phyloP scores from a whole-genome alignment of 2,329 filamentous ascomycete genomes.

The Elsinoe fawcettii region DNA sequence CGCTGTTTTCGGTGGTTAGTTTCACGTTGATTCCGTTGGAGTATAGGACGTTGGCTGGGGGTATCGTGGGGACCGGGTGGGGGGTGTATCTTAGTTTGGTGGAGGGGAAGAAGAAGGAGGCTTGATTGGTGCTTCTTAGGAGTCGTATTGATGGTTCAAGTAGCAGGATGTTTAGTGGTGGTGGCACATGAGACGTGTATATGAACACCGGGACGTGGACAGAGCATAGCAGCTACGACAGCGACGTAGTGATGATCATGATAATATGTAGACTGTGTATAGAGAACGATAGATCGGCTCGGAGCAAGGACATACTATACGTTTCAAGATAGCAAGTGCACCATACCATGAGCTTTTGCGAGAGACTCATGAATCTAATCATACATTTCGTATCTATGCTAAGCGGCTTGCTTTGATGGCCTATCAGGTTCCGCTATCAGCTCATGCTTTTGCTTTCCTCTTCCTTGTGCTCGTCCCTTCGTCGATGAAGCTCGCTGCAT shows the following conservation, averaged over 20 bases:
- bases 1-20: conserved; percentile 60
- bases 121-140: neutral
- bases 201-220: no score
- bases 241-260: no score
- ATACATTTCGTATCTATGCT: neutral
- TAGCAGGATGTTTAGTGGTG: no score
- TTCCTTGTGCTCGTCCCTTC: conserved; percentile 7
- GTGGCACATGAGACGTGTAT: no score
- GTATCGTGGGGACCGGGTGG: conserved; percentile 65
- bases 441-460: neutral
- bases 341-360: no score
- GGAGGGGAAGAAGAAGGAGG: conserved; percentile 12
- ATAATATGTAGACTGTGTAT: no score
- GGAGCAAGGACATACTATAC: no score
- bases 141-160: neutral
- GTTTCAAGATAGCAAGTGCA: no score
- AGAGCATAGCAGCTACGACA: no score
- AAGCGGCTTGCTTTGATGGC: neutral
- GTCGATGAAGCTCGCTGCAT: conserved; percentile 3
- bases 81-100: conserved; percentile 64
- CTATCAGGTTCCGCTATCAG: neutral
- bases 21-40: conserved; percentile 66
- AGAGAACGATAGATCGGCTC: no score
- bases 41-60: conserved; percentile 61
- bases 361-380: neutral